These are phyloP conservation scores for Boletus reticulatus DNA, from an alignment of 768 basidiomycete genomes.

Conservation along the genomic window DNA sequence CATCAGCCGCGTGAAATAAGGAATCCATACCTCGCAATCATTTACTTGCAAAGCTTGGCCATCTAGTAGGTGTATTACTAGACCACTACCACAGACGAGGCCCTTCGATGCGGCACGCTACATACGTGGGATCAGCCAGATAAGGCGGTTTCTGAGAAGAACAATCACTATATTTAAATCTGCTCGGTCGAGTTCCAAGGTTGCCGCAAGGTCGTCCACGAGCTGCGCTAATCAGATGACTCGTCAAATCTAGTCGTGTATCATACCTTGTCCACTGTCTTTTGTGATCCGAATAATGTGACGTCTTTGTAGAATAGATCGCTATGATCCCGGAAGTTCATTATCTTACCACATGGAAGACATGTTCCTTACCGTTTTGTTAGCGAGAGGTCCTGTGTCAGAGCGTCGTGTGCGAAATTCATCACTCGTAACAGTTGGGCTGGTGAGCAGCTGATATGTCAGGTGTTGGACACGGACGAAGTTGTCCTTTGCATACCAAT, in stretches of 20 bases:
- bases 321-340: constrained; percentile 36
- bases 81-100: constrained; percentile 66
- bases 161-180: constrained; percentile 72
- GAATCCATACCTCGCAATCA: constrained; percentile 54
- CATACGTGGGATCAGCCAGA: constrained; percentile 6
- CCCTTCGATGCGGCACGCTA: constrained; percentile 92
- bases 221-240: constrained; percentile 46
- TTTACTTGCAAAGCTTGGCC: constrained; percentile 51
- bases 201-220: constrained; percentile 87
- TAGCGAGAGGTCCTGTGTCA: constrained; percentile 48
- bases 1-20: neutral
- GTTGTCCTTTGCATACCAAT: constrained; percentile 35
- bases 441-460: constrained; percentile 25
- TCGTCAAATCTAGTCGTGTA: neutral
- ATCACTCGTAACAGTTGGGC: constrained; percentile 69
- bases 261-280: constrained; percentile 71
- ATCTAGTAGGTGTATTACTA: constrained; percentile 54
- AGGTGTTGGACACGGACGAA: neutral
- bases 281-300: constrained; percentile 70
- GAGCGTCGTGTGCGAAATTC: constrained; percentile 67
- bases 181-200: constrained; percentile 66
- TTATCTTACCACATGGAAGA: constrained; percentile 7
- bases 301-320: constrained; percentile 91
- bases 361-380: constrained; percentile 59
- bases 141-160: neutral